Conservation (phyloP, 176 grass and related monocot genomes). For the Triticum timopheevii region DNA sequence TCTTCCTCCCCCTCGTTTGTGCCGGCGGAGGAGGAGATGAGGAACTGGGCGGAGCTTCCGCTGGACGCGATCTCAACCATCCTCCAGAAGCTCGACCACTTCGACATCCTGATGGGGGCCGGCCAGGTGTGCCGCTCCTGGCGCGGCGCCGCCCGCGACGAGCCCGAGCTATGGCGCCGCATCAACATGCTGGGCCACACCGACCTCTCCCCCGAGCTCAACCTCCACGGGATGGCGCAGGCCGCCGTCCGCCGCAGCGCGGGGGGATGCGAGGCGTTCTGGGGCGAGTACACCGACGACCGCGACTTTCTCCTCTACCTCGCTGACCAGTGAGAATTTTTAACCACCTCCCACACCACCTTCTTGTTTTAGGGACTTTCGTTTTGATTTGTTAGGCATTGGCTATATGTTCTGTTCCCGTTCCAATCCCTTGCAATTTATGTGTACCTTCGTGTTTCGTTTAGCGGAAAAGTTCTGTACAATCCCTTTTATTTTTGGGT, state of each 20-base stretch:
- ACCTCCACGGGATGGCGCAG: not conserved
- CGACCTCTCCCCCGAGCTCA: not conserved
- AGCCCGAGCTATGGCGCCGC: constrained; percentile 2
- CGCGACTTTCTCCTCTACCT: constrained; percentile 11
- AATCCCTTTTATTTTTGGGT: too few species aligned
- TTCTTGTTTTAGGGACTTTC: not conserved
- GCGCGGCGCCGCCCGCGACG: too few species aligned
- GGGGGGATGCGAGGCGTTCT: constrained; percentile 11
- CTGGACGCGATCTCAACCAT: too few species aligned
- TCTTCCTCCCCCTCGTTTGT: not conserved
- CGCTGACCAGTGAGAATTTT: not conserved
- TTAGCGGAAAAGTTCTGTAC: too few species aligned
- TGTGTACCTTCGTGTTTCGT: too few species aligned
- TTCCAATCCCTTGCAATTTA: too few species aligned
- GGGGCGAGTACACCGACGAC: not conserved
- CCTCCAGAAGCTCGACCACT: too few species aligned
- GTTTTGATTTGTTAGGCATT: not conserved
- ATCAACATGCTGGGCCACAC: not conserved
- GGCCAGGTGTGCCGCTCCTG: too few species aligned
- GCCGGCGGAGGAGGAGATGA: not conserved
- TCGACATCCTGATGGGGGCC: too few species aligned
- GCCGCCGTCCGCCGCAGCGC: constrained; percentile 6
- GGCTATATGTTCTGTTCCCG: too few species aligned
- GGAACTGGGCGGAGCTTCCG: too few species aligned
- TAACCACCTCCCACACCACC: not conserved